These are phyloP conservation scores for Cercospora sp. DNA, from an alignment of 2,329 filamentous ascomycete genomes.

Conservation along the genomic window DNA sequence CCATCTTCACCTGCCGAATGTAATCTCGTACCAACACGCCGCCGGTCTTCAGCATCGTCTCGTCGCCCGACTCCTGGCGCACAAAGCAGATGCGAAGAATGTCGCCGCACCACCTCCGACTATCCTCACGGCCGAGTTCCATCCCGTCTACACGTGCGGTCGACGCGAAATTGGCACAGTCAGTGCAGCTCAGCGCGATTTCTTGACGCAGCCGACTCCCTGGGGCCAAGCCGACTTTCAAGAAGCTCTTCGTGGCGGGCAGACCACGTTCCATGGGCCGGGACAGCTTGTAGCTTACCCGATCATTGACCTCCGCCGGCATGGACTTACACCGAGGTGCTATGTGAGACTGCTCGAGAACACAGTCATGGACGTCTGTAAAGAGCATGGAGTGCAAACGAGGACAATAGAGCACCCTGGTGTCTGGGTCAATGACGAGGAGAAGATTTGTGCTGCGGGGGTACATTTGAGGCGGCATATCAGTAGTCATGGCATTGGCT, in stretches of 20 bases:
- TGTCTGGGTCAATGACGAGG: slow-evolving; percentile 64
- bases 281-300: slow-evolving; percentile 93
- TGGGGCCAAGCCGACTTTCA: slow-evolving; percentile 59
- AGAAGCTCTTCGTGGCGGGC: slow-evolving; percentile 77
- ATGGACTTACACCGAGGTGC: slow-evolving; percentile 67
- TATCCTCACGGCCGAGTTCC: slow-evolving; percentile 78
- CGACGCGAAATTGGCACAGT: slow-evolving; percentile 67
- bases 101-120: slow-evolving; percentile 50
- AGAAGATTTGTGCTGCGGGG: slow-evolving; percentile 86
- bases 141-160: slow-evolving; percentile 85
- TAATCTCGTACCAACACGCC: slow-evolving; percentile 57
- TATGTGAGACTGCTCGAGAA: slow-evolving; percentile 80
- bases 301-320: slow-evolving; percentile 73
- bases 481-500: slow-evolving; percentile 77
- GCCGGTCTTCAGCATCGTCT: slow-evolving; percentile 58
- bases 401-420: slow-evolving; percentile 74
- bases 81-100: slow-evolving; percentile 54
- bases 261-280: slow-evolving; percentile 93
- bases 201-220: slow-evolving; percentile 38
- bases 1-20: slow-evolving; percentile 60
- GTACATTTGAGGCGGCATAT: slow-evolving; percentile 87
- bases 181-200: slow-evolving; percentile 46
- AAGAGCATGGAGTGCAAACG: slow-evolving; percentile 59
- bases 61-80: slow-evolving; percentile 58
- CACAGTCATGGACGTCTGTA: slow-evolving; percentile 67